Conservation (phyloP, 345 rosid genomes). For the Corchorus capsularis region DNA sequence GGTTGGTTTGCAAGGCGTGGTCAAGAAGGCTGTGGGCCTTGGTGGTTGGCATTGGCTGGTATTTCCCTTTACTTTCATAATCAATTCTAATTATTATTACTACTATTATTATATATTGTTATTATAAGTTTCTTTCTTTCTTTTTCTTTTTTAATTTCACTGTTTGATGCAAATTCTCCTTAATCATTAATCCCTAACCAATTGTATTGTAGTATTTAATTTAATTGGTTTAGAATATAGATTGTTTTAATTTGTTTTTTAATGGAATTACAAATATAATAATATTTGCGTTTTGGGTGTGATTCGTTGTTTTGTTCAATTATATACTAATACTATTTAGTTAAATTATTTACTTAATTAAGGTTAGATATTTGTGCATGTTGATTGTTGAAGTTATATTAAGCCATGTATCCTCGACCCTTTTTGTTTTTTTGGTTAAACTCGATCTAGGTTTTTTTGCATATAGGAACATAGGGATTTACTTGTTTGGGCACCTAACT, state of each 20-base stretch:
- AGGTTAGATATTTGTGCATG: background rate
- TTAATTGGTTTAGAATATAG: background rate
- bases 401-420: background rate
- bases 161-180: conserved; percentile 2
- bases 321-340: background rate
- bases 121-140: background rate
- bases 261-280: background rate
- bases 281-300: background rate
- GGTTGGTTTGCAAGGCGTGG: conserved; percentile 93
- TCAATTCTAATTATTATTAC: background rate
- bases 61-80: background rate
- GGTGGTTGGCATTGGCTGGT: conserved; percentile 99
- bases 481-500: background rate
- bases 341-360: background rate
- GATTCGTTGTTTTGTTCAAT: background rate
- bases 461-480: background rate
- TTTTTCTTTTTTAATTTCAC: background rate
- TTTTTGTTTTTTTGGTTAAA: too few relatives aligned
- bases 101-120: too few relatives aligned
- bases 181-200: conserved; percentile 19
- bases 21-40: conserved; percentile 94
- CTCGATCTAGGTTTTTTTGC: background rate
- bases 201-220: too few relatives aligned
- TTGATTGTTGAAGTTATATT: background rate
- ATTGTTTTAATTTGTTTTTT: conserved; percentile 20